Evolutionary conservation across 768 basidiomycete species (phyloP), one percentile per base, ranked within the genome.

Genomic region (Leucosporidium creatinivorum): DNA sequence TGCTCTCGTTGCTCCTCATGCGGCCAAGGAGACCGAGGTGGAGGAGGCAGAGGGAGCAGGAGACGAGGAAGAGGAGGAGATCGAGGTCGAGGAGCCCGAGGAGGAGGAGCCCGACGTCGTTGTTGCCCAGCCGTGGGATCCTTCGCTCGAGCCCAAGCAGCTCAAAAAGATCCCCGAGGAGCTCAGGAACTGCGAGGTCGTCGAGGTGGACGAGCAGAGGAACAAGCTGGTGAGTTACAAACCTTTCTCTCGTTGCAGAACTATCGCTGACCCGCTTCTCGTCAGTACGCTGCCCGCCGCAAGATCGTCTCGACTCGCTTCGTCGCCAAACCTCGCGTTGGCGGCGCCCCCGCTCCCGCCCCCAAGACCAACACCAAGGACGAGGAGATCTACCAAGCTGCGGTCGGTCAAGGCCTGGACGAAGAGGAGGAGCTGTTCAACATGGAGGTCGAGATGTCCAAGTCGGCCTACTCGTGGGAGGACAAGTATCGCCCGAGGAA

Each of bases 401-500:
- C 93, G 77, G 91, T 90, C 12, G 91, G 92, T 77, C 87, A 87
- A 70, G 91, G 96, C 63, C 82, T 97, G 66, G 94, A 98, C 72
- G 92, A 94, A 73, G 93, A 96, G 77, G 93, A 97, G 76, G 93
- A 96, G 75, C 78, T 93, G 7, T 96, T 94, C 82, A 94, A 73
- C 69, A 47, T 92, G 31, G 93, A 97, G 78, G 92, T 93, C 77
- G 87, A 88, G 66, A 87, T 96, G 60, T 81, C 81, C 23, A 85
- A 90, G 73, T 87, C 89, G 21, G 88, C 87, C 5, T 98, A 98
- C 79, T 91, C 91, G 74, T 98, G 94, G 96, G 93, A 94, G 80
- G 96, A 99, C 82, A 94, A 97, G 77, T 98, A 94, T 75, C 83
- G 96, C 49, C 94, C 96, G 36, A 84, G 96, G 47, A 99, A 98